phyloP scores from a whole-genome alignment of 495 filamentous ascomycete genomes.

The Xeromyces bisporus region DNA sequence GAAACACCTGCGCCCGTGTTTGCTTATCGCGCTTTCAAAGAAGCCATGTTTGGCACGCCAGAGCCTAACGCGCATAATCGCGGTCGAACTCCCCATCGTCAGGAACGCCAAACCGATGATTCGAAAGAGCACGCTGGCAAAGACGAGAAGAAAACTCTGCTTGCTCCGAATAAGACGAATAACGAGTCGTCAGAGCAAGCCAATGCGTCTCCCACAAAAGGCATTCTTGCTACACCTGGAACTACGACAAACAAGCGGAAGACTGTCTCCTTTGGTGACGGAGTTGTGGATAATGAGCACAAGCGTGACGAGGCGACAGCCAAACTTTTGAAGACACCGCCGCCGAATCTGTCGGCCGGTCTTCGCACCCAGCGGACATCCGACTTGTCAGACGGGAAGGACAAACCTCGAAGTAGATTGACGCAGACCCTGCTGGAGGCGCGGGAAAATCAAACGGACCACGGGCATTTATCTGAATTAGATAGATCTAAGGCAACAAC shows the following conservation, averaged over 20 bases:
- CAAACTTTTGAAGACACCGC: constrained; percentile 19
- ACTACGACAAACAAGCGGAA: constrained; percentile 64
- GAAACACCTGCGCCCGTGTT: constrained; percentile 91
- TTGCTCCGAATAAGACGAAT: constrained; percentile 12
- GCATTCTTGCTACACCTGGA: constrained; percentile 82
- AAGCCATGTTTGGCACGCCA: constrained; percentile 79
- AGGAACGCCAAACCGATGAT: constrained; percentile 9
- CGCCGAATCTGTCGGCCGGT: constrained; percentile 44
- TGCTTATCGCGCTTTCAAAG: constrained; percentile 81
- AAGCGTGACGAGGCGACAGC: constrained; percentile 21
- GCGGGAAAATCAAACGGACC: constrained; percentile 18
- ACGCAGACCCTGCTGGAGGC: constrained; percentile 31
- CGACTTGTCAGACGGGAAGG: constrained; percentile 32
- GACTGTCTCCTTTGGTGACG: constrained; percentile 74
- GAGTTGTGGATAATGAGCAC: constrained; percentile 44
- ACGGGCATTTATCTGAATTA: not conserved
- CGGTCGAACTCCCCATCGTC: constrained; percentile 6
- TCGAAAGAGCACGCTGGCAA: constrained; percentile 7
- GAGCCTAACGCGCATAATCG: constrained; percentile 28
- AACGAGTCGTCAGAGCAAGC: constrained; percentile 14
- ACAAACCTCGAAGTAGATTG: constrained; percentile 27
- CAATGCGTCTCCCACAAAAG: constrained; percentile 47
- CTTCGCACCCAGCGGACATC: constrained; percentile 49
- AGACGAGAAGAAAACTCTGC: constrained; percentile 11
- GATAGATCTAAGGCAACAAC: constrained; percentile 5